phyloP scores from a whole-genome alignment of 352 stramenopile species.

The Globisporangium uncinulatum region DNA sequence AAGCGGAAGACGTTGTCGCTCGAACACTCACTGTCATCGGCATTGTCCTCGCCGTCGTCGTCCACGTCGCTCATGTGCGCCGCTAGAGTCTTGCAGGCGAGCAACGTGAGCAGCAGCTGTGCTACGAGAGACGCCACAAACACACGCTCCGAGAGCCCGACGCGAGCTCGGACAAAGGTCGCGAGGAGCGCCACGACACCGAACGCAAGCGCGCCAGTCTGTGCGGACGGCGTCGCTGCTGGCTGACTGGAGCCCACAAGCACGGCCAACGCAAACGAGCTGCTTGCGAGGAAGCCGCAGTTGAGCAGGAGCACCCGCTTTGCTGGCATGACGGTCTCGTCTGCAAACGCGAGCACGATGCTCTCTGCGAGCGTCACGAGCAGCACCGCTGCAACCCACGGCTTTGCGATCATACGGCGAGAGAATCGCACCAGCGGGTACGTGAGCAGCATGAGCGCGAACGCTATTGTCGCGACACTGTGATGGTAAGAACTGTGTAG shows the following conservation, averaged over 20 bases:
- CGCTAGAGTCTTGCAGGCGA: neutral
- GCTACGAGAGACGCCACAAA: conserved; percentile 1
- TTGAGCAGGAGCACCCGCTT: conserved; percentile 3
- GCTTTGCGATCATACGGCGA: neutral
- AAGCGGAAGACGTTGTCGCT: neutral
- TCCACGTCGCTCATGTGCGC: neutral
- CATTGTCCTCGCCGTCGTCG: neutral
- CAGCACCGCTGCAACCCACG: neutral
- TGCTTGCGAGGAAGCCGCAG: conserved; percentile 7
- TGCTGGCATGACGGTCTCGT: neutral
- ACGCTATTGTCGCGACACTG: neutral
- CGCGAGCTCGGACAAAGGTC: neutral
- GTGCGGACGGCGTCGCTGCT: neutral
- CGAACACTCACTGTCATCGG: neutral
- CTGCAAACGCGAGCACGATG: conserved; percentile 1
- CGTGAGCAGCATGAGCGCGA: conserved; percentile 8
- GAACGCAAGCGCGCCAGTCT: neutral
- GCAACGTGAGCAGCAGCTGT: conserved; percentile 4
- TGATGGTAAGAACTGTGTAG: neutral
- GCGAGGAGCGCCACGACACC: neutral
- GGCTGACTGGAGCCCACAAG: neutral
- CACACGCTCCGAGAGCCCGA: neutral
- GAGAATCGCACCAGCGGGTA: conserved; percentile 5
- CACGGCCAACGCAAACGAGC: neutral
- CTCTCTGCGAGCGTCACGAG: conserved; percentile 4